Evolutionary conservation across 2,329 filamentous ascomycete genomes (phyloP).

Genomic region (Zymoseptoria passerinii): DNA sequence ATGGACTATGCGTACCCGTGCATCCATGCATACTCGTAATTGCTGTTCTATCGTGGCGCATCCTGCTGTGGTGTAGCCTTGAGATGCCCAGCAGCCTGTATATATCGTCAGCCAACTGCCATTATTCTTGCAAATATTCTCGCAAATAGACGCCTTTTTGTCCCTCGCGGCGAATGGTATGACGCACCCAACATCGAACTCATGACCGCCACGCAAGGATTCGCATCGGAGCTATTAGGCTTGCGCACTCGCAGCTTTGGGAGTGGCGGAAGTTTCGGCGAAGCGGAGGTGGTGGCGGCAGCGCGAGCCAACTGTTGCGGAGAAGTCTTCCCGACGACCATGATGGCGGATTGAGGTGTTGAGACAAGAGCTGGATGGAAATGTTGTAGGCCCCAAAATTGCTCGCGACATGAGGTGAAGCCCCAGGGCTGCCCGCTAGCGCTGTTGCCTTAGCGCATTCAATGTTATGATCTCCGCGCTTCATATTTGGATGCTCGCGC

Average conservation of each 20-base stretch:
- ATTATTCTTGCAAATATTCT: not conserved
- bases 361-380: too few relatives aligned
- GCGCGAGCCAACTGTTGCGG: constrained; percentile 23
- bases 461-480: too few relatives aligned
- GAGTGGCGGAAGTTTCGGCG: constrained; percentile 49
- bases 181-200: constrained; percentile 55
- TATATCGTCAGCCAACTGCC: not conserved
- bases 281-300: constrained; percentile 23
- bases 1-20: constrained; percentile 47
- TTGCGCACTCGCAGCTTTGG: constrained; percentile 56
- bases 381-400: not conserved
- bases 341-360: constrained; percentile 6
- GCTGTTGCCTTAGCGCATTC: not conserved
- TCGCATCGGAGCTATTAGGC: constrained; percentile 53
- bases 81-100: constrained; percentile 75
- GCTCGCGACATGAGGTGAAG: not conserved
- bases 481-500: not conserved
- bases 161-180: not conserved
- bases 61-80: constrained; percentile 57
- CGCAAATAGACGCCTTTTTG: not conserved
- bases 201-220: constrained; percentile 60
- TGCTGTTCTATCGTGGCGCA: constrained; percentile 54
- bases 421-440: not conserved
- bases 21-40: constrained; percentile 69
- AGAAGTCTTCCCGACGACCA: constrained; percentile 30